Evolutionary conservation across 768 basidiomycete genomes (phyloP).

Genomic region (Pulveroboletus sp.): DNA sequence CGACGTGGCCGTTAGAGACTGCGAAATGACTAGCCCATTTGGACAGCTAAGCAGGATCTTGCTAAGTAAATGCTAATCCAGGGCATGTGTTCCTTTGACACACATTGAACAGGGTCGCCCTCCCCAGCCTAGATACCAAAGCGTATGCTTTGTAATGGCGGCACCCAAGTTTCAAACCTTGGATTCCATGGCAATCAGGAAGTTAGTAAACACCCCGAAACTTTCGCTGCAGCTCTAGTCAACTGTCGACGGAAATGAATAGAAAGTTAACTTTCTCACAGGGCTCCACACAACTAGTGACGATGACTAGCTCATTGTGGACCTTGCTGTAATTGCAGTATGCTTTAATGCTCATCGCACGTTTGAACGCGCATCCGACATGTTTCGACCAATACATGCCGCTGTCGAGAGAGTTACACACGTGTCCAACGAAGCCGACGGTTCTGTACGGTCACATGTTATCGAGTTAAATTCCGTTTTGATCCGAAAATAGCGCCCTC

Average conservation of each 20-base stretch:
- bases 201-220: no score
- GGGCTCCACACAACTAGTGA: not conserved
- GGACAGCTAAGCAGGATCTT: not conserved
- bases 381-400: slow-evolving; percentile 14
- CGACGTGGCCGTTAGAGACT: not conserved
- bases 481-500: slow-evolving; percentile 6
- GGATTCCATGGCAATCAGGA: no score
- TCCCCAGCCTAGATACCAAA: not conserved
- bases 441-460: not conserved
- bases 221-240: no score
- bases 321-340: not conserved
- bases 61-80: not conserved
- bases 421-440: not conserved
- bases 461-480: slow-evolving; percentile 1
- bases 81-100: not conserved
- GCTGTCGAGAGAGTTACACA: not conserved
- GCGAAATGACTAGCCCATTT: not conserved
- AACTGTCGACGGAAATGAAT: not conserved
- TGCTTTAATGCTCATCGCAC: not conserved
- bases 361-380: not conserved
- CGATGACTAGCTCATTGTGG: not conserved
- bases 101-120: not conserved
- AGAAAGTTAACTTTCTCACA: slow-evolving; percentile 3
- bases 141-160: slow-evolving; percentile 8
- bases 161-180: slow-evolving; percentile 9